Conservation (phyloP, 2,329 filamentous ascomycete genomes). For the Aspergillus bombycis region DNA sequence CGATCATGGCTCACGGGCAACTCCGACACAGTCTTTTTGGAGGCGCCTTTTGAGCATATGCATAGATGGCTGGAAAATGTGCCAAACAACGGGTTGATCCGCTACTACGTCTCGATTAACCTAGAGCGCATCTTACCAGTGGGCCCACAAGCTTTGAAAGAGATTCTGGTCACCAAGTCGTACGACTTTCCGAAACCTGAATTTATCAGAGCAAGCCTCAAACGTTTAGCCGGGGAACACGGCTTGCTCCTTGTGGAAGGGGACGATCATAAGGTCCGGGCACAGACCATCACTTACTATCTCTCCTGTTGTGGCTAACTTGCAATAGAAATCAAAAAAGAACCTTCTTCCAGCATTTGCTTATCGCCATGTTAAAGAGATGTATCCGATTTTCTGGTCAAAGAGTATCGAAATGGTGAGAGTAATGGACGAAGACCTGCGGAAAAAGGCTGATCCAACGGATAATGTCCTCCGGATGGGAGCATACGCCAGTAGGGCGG, state of each 20-base stretch:
- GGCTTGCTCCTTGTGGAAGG: slow-evolving; percentile 75
- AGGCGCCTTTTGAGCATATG: slow-evolving; percentile 44
- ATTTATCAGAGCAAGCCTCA: slow-evolving; percentile 46
- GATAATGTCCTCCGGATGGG: slow-evolving; percentile 59
- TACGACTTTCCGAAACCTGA: slow-evolving; percentile 71
- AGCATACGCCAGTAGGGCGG: slow-evolving; percentile 67
- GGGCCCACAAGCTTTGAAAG: slow-evolving; percentile 66
- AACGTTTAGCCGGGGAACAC: slow-evolving; percentile 41
- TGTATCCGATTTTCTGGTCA: slow-evolving; percentile 82
- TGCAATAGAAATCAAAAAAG: slow-evolving; percentile 63
- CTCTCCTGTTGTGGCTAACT: slow-evolving; percentile 6
- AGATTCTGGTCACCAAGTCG: slow-evolving; percentile 69
- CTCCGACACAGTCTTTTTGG: slow-evolving; percentile 37
- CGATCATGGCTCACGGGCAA: slow-evolving; percentile 53
- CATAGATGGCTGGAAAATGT: slow-evolving; percentile 59
- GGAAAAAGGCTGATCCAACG: slow-evolving; percentile 37
- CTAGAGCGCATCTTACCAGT: slow-evolving; percentile 64
- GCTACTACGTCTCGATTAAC: slow-evolving; percentile 67
- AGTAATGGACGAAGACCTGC: slow-evolving; percentile 57
- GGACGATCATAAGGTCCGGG: slow-evolving; percentile 76
- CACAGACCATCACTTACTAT: background rate
- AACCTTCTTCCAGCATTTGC: slow-evolving; percentile 80
- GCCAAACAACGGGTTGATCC: slow-evolving; percentile 70
- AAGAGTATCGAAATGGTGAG: slow-evolving; percentile 71
- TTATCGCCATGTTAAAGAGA: slow-evolving; percentile 81